Base-by-base conservation (phyloP, 2,329 filamentous ascomycete species). In the Colletotrichum phormii region DNA sequence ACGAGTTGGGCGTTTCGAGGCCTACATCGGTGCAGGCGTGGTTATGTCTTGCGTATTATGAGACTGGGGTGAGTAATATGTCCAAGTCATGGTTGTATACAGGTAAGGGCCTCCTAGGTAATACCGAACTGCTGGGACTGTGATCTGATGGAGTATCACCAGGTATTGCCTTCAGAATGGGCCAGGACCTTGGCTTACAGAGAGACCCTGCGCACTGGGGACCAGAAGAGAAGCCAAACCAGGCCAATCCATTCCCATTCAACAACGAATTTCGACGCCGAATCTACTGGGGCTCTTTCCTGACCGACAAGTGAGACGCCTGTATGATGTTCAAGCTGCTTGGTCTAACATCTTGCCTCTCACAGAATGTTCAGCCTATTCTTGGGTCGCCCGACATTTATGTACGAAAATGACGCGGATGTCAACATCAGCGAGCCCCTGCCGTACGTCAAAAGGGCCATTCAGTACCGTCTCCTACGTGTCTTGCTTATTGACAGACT, bases 131-230 rank as follows among this genome's bases (percentile, higher is more conserved):
- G 18, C 18, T 49, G 18, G 18, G 18, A 11, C 18, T 11, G 42
- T n/a, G 42, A 4, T 49, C 42, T 11, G 51, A 33, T 63, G 0
- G 13, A 9, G 4, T 13, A 6, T 13, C 8, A 1, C 18, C 12
- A 80, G 77, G 79, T 0, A 79, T 80, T n/a, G 79, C 79, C 8
- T 80, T 80, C 66, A 77, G 79, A 9, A 79, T 80, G 75, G 79
- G 76, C 1, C 77, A 80, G 46, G 79, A 80, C 42, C 64, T 80
- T 12, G 79, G 79, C 7, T 77, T 80, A 33, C 78, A 80, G 53
- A 75, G 74, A 71, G 78, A 79, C 15, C 76, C 78, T 3, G 74
- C 74, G 22, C 60, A 68, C 12, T 79, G 76, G 76, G 54, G 76
- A 2, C 66, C 69, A 0, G 64, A 75, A 18, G 75, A 78, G 8